phyloP scores from a whole-genome alignment of 75 land plant species.

The Adiantum capillusveneris region DNA sequence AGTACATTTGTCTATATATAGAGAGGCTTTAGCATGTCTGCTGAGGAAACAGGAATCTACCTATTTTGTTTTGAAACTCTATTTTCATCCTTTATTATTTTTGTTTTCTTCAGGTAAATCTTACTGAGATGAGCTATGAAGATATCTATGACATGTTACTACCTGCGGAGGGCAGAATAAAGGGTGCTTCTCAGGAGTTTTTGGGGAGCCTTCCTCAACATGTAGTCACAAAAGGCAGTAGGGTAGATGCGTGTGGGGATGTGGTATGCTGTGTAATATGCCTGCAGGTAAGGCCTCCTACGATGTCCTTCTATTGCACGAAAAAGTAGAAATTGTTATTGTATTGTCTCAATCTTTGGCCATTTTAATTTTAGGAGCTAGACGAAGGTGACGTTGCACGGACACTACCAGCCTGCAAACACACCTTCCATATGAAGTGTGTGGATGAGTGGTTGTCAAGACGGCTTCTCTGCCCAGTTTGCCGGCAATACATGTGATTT shows the following conservation, averaged over 20 bases:
- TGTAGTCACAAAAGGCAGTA: constrained; percentile 2
- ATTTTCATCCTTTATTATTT: no score
- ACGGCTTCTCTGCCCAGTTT: constrained; percentile 1
- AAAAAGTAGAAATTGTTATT: no score
- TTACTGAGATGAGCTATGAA: constrained; percentile 31
- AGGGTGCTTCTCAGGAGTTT: constrained; percentile 13
- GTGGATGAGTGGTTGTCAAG: constrained; percentile 3
- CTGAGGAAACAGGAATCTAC: no score
- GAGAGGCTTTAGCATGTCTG: no score
- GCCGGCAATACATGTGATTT: constrained; percentile 2
- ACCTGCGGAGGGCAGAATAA: constrained; percentile 9
- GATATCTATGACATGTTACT: constrained; percentile 33
- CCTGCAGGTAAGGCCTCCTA: constrained; percentile 5
- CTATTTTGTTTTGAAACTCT: no score
- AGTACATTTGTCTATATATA: no score
- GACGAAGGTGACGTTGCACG: constrained; percentile 4
- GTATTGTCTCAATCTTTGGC: background rate
- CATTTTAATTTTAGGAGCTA: constrained; percentile 7
- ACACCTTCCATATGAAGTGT: constrained; percentile 10
- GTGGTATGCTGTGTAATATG: constrained; percentile 9
- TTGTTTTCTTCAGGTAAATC: constrained; percentile 27
- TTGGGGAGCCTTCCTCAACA: constrained; percentile 5
- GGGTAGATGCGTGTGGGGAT: constrained; percentile 4
- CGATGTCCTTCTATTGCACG: background rate
- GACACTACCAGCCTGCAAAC: constrained; percentile 2